A percentile compares a stretch with the other conserved stretches of the same genome.
phyloP scores from a whole-genome alignment of 495 filamentous ascomycete species.

The Hyphodiscus hymeniophilus region DNA sequence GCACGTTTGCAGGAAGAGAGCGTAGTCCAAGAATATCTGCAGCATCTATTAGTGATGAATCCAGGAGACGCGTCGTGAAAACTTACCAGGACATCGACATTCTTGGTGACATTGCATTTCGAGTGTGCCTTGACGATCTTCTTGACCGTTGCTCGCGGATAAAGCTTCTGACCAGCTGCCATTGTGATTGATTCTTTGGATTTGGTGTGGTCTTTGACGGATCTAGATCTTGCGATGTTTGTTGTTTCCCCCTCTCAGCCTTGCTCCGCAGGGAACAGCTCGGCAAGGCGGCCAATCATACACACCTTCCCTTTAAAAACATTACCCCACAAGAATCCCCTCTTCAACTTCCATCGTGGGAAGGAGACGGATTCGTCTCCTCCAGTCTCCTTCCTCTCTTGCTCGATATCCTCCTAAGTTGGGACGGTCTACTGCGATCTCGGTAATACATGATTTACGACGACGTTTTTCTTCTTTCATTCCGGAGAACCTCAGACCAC shows the following conservation, averaged over 20 bases:
- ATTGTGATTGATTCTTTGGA: slow-evolving; percentile 26
- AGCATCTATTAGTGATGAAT: background rate
- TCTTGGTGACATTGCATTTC: slow-evolving; percentile 70
- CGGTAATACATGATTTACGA: background rate
- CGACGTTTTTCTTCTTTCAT: background rate
- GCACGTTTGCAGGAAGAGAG: slow-evolving; percentile 82
- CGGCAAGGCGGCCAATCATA: slow-evolving; percentile 2
- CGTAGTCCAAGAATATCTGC: slow-evolving; percentile 83
- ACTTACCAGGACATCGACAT: slow-evolving; percentile 76
- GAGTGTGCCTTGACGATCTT: slow-evolving; percentile 87
- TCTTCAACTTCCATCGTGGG: background rate
- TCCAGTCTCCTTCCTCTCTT: background rate
- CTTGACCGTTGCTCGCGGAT: slow-evolving; percentile 77
- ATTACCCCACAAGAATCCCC: background rate
- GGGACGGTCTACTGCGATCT: background rate
- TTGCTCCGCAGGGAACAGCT: background rate
- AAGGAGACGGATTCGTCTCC: background rate
- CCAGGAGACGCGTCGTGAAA: slow-evolving; percentile 13
- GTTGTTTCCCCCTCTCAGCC: background rate
- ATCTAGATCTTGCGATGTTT: background rate
- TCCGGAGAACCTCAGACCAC: background rate
- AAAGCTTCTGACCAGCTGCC: slow-evolving; percentile 59
- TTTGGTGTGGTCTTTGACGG: background rate
- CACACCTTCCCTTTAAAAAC: background rate
- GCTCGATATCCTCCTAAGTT: background rate